Evolutionary conservation across 371 early-diverging fungal species (phyloP), one percentile per base, ranked within the genome.

Genomic region (Globomyces sp.): DNA sequence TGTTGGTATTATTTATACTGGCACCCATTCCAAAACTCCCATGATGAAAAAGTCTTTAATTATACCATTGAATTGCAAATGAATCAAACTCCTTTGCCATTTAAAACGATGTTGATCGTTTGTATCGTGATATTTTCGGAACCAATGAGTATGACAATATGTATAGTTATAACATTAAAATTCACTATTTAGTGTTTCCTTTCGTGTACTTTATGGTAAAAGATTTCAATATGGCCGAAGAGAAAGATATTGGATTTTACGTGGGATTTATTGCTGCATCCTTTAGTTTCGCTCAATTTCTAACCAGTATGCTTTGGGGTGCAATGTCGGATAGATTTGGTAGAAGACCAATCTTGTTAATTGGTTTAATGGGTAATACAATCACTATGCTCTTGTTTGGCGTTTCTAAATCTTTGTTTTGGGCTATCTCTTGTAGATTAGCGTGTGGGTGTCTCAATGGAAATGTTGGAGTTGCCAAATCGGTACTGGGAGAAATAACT

Each of bases 401-500:
- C 0, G 67, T 90, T 10, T 85, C 89, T 43, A 84, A 81, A 40
- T 81, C 86, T 40, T 57, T 71, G 2, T 37, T 40, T 11, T 59
- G 45, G 77, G 70, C 72, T 13, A 64, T 66, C 37, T 36, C 65
- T 24, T 69, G 85, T 4, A 85, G 93, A 2, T 73, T 79, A 8
- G 62, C 87, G 47, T 88, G 89, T 69, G 96, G 96, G 4, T 58
- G 90, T n/a, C 68, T 94, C 51, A 78, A 78, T 57, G 74, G 71
- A 45, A 96, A 93, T 66, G 80, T 89, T 11, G 91, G 89, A 8
- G 90, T 92, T 1, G 80, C 90, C 41, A 94, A 94, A 73, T 87
- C 89, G n/a, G 88, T 92, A 74, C 76, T 94, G 36, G 91, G 89
- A 1, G 96, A 96, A 70, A 79, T 93, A 57, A 90, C 92, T 2